Base-by-base conservation (phyloP, 192 early-diverging fungal species). In the Endogone sp. region DNA sequence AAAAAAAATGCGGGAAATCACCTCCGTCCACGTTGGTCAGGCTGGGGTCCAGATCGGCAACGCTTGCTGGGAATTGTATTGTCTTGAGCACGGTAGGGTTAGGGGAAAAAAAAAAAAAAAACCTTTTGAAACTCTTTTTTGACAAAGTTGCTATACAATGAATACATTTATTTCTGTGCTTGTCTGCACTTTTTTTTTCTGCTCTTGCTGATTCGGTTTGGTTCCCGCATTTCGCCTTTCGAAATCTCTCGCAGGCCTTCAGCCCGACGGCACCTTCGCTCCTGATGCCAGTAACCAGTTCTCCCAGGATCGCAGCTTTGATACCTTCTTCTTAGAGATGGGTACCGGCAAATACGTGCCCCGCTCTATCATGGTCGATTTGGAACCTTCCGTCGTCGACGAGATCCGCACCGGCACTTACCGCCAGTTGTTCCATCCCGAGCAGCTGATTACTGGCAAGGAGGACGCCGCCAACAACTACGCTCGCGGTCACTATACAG, bases 11-110 rank as follows among this genome's bases (percentile, higher is more conserved):
- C 65, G 79, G 68, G 79, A 80, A 68, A 49, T 73, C 66, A 81
- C 80, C 69, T 71, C 67, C 62, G 69, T 80, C 63, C 79, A 80
- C 66, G 79, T 80, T 71, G 79, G 79, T 59, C 78, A 82, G 70
- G 81, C 78, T 59, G 91, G 91, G 89, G 88, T 92, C 74, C 91
- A 92, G 77, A 92, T 92, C 69, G 91, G 91, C 85, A 92, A 92
- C 79, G 90, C 91, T 79, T 92, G 91, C 75, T 92, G 91, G 91
- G 90, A 92, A 75, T 82, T 90, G 76, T n/a, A n/a, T 30, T 16
- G 30, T 13, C 11, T 3, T 23, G 23, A 70, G n/a, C n/a, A n/a
- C n/a, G n/a, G n/a, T n/a, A n/a, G n/a, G n/a, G n/a, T 44, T 62
- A 27, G 61, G n/a, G n/a, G n/a, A n/a, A n/a, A n/a, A n/a, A n/a